phyloP scores from a whole-genome alignment of 768 basidiomycete species.

The Tulasnella sp. region DNA sequence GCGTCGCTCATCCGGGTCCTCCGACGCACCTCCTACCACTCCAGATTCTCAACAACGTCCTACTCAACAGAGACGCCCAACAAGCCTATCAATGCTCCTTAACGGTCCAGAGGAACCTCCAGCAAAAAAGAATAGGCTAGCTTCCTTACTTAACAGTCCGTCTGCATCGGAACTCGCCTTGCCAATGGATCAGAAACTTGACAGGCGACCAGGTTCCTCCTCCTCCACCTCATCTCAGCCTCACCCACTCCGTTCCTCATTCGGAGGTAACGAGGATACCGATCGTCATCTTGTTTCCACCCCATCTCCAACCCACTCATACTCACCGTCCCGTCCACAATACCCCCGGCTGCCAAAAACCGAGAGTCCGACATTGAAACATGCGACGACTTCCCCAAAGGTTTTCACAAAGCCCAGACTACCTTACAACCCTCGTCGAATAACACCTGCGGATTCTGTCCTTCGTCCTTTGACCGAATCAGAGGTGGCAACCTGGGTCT shows the following conservation, averaged over 20 bases:
- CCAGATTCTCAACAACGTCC: slow-evolving; percentile 10
- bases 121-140: slow-evolving; percentile 16
- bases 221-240: slow-evolving; percentile 37
- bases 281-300: slow-evolving; percentile 20
- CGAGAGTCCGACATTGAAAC: background rate
- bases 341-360: slow-evolving; percentile 20
- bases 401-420: slow-evolving; percentile 40
- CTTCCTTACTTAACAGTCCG: slow-evolving; percentile 29
- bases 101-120: slow-evolving; percentile 22
- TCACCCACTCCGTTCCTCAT: slow-evolving; percentile 27
- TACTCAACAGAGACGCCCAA: slow-evolving; percentile 19
- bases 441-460: slow-evolving; percentile 58
- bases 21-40: slow-evolving; percentile 13
- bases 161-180: slow-evolving; percentile 37
- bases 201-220: slow-evolving; percentile 43
- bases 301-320: slow-evolving; percentile 16
- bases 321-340: slow-evolving; percentile 34
- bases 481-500: slow-evolving; percentile 51
- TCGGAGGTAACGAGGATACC: slow-evolving; percentile 18
- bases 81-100: slow-evolving; percentile 28
- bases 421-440: slow-evolving; percentile 64
- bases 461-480: slow-evolving; percentile 60
- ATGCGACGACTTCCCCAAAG: slow-evolving; percentile 34
- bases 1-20: slow-evolving; percentile 6
- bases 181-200: slow-evolving; percentile 35